Evolutionary conservation across 352 stramenopile species (phyloP).

Genomic region (Nothophytophthora sp.): DNA sequence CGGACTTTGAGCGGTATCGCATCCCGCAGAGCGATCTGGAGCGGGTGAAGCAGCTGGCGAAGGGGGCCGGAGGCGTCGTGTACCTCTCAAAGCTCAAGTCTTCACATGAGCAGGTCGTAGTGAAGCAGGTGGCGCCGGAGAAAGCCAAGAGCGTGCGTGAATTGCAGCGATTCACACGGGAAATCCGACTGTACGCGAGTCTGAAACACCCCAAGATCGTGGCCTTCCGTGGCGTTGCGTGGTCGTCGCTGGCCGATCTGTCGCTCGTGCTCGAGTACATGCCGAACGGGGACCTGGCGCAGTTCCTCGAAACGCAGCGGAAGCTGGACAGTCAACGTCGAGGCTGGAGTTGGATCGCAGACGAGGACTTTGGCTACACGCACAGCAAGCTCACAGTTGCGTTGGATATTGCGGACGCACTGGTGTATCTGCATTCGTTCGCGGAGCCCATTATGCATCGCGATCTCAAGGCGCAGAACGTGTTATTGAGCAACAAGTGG

Average conservation of each 20-base stretch:
- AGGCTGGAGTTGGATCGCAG: conserved; percentile 32
- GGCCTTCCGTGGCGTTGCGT: conserved; percentile 44
- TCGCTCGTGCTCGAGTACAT: conserved; percentile 55
- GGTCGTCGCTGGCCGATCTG: conserved; percentile 45
- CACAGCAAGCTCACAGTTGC: conserved; percentile 35
- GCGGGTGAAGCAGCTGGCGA: conserved; percentile 36
- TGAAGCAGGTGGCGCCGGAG: conserved; percentile 54
- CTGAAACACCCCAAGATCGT: conserved; percentile 57
- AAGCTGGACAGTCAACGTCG: conserved; percentile 30
- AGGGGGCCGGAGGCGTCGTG: conserved; percentile 60
- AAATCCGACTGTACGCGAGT: conserved; percentile 52
- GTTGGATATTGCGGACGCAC: conserved; percentile 34
- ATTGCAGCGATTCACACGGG: conserved; percentile 45
- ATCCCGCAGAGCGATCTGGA: conserved; percentile 49
- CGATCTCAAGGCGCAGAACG: conserved; percentile 62
- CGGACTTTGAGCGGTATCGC: conserved; percentile 44
- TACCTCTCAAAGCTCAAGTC: conserved; percentile 36
- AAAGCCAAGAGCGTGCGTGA: conserved; percentile 43
- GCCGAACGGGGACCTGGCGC: conserved; percentile 39
- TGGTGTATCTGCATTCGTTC: conserved; percentile 49
- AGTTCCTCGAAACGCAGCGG: conserved; percentile 26
- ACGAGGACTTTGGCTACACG: conserved; percentile 21
- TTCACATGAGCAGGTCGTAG: conserved; percentile 33
- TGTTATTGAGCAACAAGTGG: conserved; percentile 48
- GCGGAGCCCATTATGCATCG: conserved; percentile 48